phyloP scores from a whole-genome alignment of 495 filamentous ascomycete species.

The Aspergillus sclerotioniger region DNA sequence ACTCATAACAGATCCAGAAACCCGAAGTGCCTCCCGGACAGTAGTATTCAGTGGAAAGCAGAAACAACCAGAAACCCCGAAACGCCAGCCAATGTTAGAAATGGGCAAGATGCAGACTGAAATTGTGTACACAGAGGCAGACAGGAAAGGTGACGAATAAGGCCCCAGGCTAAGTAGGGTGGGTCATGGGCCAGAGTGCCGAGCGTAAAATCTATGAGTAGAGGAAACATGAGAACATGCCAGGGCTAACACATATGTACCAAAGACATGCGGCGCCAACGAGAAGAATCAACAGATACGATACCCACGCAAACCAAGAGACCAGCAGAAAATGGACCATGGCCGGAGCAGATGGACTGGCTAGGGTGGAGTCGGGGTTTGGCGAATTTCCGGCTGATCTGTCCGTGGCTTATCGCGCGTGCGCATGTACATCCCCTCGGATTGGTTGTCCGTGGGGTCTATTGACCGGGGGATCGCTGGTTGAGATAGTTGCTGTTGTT shows the following conservation, averaged over 20 bases:
- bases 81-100: conserved; percentile 11
- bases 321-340: no score
- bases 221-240: conserved; percentile 3
- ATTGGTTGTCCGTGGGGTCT: conserved; percentile 22
- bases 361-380: conserved; percentile 46
- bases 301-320: conserved; percentile 19
- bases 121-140: not conserved
- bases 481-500: conserved; percentile 38
- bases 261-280: conserved; percentile 22
- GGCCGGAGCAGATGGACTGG: no score
- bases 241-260: conserved; percentile 9
- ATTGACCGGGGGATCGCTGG: conserved; percentile 25
- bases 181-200: not conserved
- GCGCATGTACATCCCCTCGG: conserved; percentile 43
- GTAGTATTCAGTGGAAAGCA: not conserved
- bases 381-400: conserved; percentile 30
- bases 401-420: conserved; percentile 31
- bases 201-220: conserved; percentile 2
- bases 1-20: not conserved
- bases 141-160: not conserved
- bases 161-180: not conserved
- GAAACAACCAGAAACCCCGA: conserved; percentile 8
- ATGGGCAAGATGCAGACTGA: conserved; percentile 7
- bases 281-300: conserved; percentile 12
- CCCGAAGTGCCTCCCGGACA: not conserved